Evolutionary conservation across 805 yeast species (phyloP).

Genomic region (Schizosaccharomyces osmophilus): DNA sequence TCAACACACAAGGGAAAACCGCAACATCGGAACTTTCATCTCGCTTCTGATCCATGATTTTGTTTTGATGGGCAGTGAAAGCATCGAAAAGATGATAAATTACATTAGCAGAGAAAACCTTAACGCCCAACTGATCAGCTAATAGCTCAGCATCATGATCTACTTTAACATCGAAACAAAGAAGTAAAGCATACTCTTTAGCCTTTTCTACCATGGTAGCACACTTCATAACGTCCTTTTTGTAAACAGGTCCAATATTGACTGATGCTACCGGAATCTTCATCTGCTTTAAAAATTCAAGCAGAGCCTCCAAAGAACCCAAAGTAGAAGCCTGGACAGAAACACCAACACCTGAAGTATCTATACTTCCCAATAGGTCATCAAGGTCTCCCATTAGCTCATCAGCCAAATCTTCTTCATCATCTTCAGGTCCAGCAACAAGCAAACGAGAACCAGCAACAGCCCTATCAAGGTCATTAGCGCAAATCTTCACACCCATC

Average conservation of each 20-base stretch:
- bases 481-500: constrained; percentile 93
- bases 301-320: constrained; percentile 90
- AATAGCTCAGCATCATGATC: constrained; percentile 97
- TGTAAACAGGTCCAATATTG: constrained; percentile 92
- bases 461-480: constrained; percentile 91
- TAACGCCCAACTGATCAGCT: constrained; percentile 78
- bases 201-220: constrained; percentile 92
- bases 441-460: constrained; percentile 94
- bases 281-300: constrained; percentile 93
- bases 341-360: constrained; percentile 87
- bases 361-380: constrained; percentile 81
- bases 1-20: constrained; percentile 81
- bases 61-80: constrained; percentile 74
- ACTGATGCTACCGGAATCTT: constrained; percentile 98
- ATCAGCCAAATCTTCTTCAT: constrained; percentile 90
- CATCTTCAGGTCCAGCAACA: constrained; percentile 90
- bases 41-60: constrained; percentile 72
- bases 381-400: constrained; percentile 97
- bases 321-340: constrained; percentile 95
- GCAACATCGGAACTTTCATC: constrained; percentile 72
- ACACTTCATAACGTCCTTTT: constrained; percentile 95
- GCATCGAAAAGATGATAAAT: constrained; percentile 91
- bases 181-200: constrained; percentile 87
- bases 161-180: constrained; percentile 89
- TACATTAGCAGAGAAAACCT: constrained; percentile 83